Conservation (phyloP, 371 early-diverging fungal genomes). For the Mortierella sp. region DNA sequence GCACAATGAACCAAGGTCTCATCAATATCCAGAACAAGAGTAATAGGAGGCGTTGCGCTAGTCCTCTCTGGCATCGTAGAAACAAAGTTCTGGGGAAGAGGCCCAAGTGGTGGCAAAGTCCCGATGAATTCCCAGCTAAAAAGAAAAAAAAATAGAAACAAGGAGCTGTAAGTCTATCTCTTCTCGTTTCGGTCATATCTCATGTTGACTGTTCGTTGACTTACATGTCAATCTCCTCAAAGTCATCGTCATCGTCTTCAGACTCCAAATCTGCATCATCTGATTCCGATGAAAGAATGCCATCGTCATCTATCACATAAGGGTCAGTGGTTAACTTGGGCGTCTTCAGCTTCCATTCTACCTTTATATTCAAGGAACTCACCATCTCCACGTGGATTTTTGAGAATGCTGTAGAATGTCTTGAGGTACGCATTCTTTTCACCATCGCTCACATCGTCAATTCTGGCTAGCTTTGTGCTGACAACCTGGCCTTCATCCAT, state of each 20-base stretch:
- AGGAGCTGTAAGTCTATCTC: background rate
- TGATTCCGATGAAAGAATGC: constrained; percentile 53
- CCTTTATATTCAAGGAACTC: background rate
- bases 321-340: background rate
- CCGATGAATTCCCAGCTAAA: constrained; percentile 67
- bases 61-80: constrained; percentile 73
- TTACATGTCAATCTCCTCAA: constrained; percentile 56
- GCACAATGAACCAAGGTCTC: constrained; percentile 84
- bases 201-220: background rate
- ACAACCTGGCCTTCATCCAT: constrained; percentile 53
- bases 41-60: constrained; percentile 66
- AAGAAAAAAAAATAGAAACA: background rate
- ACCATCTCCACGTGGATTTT: constrained; percentile 53
- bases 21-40: constrained; percentile 80
- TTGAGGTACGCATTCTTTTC: constrained; percentile 36
- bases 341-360: background rate
- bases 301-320: constrained; percentile 43
- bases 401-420: constrained; percentile 48
- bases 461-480: constrained; percentile 53
- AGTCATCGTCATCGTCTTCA: constrained; percentile 64
- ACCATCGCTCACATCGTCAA: constrained; percentile 40
- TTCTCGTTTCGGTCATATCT: background rate
- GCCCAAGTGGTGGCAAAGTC: constrained; percentile 67
- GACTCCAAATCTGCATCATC: constrained; percentile 54
- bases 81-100: constrained; percentile 58